A percentile compares a stretch with the other conserved stretches of the same genome.
Evolutionary conservation across 208 protist species (phyloP).

Genomic region (Wallacemonas sp.): DNA sequence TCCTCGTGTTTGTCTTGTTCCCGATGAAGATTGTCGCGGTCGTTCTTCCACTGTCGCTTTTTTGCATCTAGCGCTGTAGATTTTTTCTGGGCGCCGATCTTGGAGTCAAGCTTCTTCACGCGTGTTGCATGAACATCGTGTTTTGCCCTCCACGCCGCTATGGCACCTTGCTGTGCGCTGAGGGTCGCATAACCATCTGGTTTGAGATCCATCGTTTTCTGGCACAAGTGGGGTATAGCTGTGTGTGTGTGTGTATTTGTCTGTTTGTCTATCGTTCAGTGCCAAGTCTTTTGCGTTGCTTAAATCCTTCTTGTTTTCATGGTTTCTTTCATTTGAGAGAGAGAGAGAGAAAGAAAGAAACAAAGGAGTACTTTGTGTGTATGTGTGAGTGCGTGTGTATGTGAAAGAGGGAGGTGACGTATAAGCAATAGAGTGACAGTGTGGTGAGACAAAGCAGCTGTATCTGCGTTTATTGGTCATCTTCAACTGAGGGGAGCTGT

Average conservation of each 20-base stretch:
- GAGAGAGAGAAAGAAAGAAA: constrained; percentile 19
- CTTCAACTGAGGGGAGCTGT: too few species aligned
- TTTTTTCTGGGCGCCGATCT: constrained; percentile 13
- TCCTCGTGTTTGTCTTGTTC: constrained; percentile 31
- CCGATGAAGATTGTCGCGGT: constrained; percentile 27
- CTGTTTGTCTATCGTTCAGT: not conserved
- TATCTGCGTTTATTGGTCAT: too few species aligned
- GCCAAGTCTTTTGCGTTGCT: not conserved
- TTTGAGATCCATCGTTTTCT: not conserved
- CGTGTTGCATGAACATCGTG: not conserved
- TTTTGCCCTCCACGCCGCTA: constrained; percentile 12
- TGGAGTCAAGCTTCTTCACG: constrained; percentile 9
- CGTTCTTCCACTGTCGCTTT: constrained; percentile 29
- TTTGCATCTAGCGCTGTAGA: not conserved
- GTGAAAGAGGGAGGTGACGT: too few species aligned
- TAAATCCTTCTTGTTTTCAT: not conserved
- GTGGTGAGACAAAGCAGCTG: too few species aligned
- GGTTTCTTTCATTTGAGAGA: too few species aligned
- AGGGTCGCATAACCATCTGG: not conserved
- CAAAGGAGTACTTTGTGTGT: constrained; percentile 1
- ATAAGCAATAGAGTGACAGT: too few species aligned
- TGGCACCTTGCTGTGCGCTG: constrained; percentile 5
- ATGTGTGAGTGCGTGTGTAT: too few species aligned
- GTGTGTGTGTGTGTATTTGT: not conserved
- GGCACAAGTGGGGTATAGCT: not conserved